Evolutionary conservation across 2,329 filamentous ascomycete species (phyloP), one percentile per base, ranked within the genome.

Genomic region (Grosmannia penicillata): DNA sequence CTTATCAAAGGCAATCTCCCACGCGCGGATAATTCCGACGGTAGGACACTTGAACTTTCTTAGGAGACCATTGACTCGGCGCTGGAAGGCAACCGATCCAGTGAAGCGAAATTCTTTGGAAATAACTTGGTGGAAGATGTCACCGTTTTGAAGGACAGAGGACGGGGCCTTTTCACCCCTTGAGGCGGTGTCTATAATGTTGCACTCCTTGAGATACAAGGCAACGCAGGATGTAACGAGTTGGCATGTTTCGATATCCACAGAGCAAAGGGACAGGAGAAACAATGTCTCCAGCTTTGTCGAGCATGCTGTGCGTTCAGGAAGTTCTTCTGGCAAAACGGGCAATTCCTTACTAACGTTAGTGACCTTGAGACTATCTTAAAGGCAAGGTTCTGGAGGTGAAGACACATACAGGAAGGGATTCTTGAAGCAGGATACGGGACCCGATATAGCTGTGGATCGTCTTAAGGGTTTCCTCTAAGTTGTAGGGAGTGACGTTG

Each of bases 11-110:
- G 74, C 72, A 15, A 63, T 61, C 47, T 78, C 74, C 77, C 77
- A 82, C 3, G 77, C 75, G 40, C 69, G 66, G 22, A 82, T 56
- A 37, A 82, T 78, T n/a, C 75, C 75, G n/a, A 62, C 59, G 10
- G 72, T 77, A 17, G 77, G 77, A 45, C 68, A 69, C 35, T 71
- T 65, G 59, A 80, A 70, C 34, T 67, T 67, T 19, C 73, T 62
- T 18, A 81, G 52, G 24, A 80, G 61, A 11, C 65, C 63, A 32
- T 76, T 66, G 24, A 76, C 64, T 29, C 76, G 65, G 49, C 79
- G 80, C 47, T 82, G 77, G 49, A 82, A 82, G 3, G 76, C 77
- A 10, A 81, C 77, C 8, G 79, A 56, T 1, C 77, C 77, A 8
- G 77, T 81, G 48, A 81, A 77, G 22, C 73, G 65, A 49, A 80